Evolutionary conservation across 208 protist species (phyloP).

Genomic region (Acanthamoeba lenticulata): DNA sequence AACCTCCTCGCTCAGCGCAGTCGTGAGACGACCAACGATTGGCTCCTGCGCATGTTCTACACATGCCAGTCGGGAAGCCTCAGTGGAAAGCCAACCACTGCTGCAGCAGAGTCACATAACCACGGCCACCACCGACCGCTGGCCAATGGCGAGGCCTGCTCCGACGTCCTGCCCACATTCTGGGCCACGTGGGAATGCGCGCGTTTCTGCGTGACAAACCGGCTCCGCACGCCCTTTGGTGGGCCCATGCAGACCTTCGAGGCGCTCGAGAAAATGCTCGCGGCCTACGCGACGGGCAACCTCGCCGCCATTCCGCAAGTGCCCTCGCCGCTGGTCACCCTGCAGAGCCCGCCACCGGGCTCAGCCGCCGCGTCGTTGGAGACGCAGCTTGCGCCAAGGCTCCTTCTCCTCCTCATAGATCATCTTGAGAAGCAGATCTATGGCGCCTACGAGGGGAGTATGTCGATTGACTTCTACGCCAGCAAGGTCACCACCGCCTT

Average conservation of each 20-base stretch:
- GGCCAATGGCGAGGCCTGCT: background rate
- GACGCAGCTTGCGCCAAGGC: conserved; percentile 7
- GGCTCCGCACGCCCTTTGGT: conserved; percentile 75
- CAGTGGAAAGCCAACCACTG: too few relatives aligned
- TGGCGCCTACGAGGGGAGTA: conserved; percentile 57
- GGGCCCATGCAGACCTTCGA: conserved; percentile 74
- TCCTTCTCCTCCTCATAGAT: conserved; percentile 73
- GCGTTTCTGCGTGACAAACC: conserved; percentile 73
- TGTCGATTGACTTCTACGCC: background rate
- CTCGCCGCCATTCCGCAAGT: background rate
- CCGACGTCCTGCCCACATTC: conserved; percentile 69
- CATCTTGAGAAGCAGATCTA: conserved; percentile 77
- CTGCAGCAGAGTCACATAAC: too few relatives aligned
- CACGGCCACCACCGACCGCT: too few relatives aligned
- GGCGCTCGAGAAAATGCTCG: conserved; percentile 69
- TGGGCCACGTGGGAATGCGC: conserved; percentile 76
- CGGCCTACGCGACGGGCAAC: conserved; percentile 11
- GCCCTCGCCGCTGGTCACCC: background rate
- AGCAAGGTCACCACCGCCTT: conserved; percentile 64
- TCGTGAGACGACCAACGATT: background rate
- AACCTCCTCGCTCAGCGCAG: conserved; percentile 6
- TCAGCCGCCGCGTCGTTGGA: background rate
- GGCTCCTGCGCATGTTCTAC: conserved; percentile 67
- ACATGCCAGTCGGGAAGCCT: conserved; percentile 40
- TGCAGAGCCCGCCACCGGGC: background rate